Conservation (phyloP, 257 asterid genomes). For the Leonotis leonurus region DNA sequence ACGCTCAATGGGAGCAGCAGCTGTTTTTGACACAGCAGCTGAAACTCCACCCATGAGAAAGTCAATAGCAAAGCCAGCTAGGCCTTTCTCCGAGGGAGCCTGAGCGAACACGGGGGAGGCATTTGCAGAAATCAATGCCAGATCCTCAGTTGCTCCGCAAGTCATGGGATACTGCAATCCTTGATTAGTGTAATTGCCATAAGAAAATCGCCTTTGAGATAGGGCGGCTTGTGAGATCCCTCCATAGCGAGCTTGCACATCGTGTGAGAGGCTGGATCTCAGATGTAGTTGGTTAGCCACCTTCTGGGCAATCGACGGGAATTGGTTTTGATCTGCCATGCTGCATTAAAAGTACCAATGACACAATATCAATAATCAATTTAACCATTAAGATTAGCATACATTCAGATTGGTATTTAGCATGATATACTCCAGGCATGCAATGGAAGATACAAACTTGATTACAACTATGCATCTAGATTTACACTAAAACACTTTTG, state of each 20-base stretch:
- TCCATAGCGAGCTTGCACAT: slow-evolving; percentile 46
- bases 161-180: slow-evolving; percentile 50
- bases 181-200: slow-evolving; percentile 55
- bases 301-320: slow-evolving; percentile 58
- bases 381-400: neutral
- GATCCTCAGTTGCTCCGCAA: slow-evolving; percentile 41
- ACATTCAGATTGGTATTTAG: neutral
- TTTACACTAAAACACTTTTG: no score
- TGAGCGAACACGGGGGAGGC: slow-evolving; percentile 79
- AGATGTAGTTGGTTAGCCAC: slow-evolving; percentile 70
- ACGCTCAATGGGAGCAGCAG: slow-evolving; percentile 94
- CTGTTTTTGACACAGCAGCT: slow-evolving; percentile 90
- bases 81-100: slow-evolving; percentile 85
- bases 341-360: slow-evolving; percentile 21
- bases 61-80: slow-evolving; percentile 65
- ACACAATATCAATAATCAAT: no score
- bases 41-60: slow-evolving; percentile 96
- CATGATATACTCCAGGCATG: neutral
- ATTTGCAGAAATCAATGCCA: slow-evolving; percentile 61
- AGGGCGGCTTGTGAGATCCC: slow-evolving; percentile 38
- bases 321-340: slow-evolving; percentile 59
- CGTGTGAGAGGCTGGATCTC: slow-evolving; percentile 50
- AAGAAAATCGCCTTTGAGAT: slow-evolving; percentile 48
- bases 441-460: no score
- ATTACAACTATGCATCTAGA: no score